Percentiles rank a stretch among this genome's conserved stretches.
Evolutionary conservation across 176 grass and related monocot species (phyloP).

Genomic region (Cocos nucifera): DNA sequence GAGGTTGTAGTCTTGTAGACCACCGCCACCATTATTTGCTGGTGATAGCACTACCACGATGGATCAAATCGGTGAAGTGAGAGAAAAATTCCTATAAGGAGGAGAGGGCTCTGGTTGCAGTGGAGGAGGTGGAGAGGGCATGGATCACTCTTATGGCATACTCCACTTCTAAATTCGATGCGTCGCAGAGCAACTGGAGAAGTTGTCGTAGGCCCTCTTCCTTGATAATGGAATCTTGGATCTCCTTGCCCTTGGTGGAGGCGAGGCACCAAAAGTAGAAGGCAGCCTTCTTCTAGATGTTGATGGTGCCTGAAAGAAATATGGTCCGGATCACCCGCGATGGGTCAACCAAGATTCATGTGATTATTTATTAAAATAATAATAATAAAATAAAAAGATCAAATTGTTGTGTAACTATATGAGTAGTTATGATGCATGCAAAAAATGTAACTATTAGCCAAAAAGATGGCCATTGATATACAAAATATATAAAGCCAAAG

Average conservation of each 20-base stretch:
- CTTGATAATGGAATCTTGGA: conserved; percentile 42
- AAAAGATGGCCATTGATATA: too few relatives aligned
- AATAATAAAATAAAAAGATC: too few relatives aligned
- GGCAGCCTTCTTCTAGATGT: conserved; percentile 36
- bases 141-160: conserved; percentile 44
- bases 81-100: conserved; percentile 52
- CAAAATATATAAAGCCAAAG: too few relatives aligned
- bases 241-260: conserved; percentile 38
- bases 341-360: too few relatives aligned
- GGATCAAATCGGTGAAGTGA: conserved; percentile 51
- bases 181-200: conserved; percentile 41
- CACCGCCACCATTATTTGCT: conserved; percentile 47
- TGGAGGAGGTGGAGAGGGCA: conserved; percentile 32
- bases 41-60: conserved; percentile 27
- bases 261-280: conserved; percentile 52
- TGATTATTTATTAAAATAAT: too few relatives aligned
- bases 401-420: too few relatives aligned
- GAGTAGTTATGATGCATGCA: too few relatives aligned
- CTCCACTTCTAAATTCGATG: conserved; percentile 43
- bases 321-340: too few relatives aligned
- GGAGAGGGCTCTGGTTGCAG: conserved; percentile 40
- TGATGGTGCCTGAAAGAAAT: conserved; percentile 23
- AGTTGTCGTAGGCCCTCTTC: conserved; percentile 48
- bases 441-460: too few relatives aligned
- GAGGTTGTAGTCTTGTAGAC: conserved; percentile 45